Conservation (phyloP, 2,329 filamentous ascomycete genomes). For the Furcasterigmium furcatum region DNA sequence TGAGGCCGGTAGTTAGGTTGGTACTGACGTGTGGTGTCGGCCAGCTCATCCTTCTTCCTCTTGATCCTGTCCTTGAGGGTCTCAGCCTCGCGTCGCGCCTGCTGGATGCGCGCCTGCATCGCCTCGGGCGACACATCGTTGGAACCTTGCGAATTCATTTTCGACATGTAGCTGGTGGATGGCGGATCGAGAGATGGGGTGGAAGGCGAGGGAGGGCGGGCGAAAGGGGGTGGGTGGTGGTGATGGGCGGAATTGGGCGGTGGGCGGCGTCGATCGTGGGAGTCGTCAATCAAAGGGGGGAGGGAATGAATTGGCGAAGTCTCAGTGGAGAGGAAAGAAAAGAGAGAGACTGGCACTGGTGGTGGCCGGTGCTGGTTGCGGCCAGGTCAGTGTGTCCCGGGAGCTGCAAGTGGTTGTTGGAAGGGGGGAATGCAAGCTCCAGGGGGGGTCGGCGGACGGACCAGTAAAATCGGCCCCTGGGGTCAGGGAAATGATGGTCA, state of each 20-base stretch:
- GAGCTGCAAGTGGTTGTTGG: constrained; percentile 3
- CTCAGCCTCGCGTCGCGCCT: constrained; percentile 95
- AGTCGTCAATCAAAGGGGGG: constrained; percentile 3
- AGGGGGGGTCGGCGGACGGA: constrained; percentile 11
- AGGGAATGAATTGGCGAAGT: constrained; percentile 3
- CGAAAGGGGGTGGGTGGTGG: constrained; percentile 3
- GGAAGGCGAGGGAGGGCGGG: background rate
- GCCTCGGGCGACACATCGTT: constrained; percentile 67
- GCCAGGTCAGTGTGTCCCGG: background rate
- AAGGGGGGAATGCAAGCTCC: constrained; percentile 16
- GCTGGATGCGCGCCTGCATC: constrained; percentile 92
- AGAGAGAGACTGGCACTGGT: constrained; percentile 1
- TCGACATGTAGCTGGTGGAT: constrained; percentile 14
- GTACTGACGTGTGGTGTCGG: constrained; percentile 91
- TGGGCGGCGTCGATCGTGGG: constrained; percentile 8
- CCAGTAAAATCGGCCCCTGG: constrained; percentile 13
- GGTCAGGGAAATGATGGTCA: constrained; percentile 14
- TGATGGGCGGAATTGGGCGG: constrained; percentile 7
- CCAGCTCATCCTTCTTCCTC: constrained; percentile 99
- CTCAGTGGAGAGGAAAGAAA: constrained; percentile 6
- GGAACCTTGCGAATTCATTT: constrained; percentile 55
- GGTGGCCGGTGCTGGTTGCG: background rate
- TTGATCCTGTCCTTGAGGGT: constrained; percentile 98
- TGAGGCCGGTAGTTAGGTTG: constrained; percentile 2
- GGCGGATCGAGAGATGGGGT: constrained; percentile 9